A percentile compares a stretch with the other conserved stretches of the same genome.
These are phyloP conservation scores for Stephania japonica DNA, from an alignment of 164 flowering plant species.

Conservation along the genomic window DNA sequence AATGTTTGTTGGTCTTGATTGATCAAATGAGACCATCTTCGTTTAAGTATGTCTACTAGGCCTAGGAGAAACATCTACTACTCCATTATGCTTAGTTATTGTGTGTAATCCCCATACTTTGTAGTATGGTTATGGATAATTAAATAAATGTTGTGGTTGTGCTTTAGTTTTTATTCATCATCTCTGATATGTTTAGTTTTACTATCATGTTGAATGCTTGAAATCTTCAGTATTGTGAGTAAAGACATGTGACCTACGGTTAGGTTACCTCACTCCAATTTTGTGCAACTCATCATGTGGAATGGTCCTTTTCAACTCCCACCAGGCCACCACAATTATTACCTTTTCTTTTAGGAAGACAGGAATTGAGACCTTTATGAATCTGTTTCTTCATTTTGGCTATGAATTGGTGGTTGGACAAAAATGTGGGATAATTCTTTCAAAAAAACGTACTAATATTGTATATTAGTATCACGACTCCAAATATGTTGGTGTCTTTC, in stretches of 20 bases:
- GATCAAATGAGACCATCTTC: slow-evolving; percentile 1
- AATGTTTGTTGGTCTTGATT: not conserved
- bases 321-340: not conserved
- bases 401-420: not conserved
- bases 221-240: not conserved
- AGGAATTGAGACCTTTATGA: not conserved
- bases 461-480: no score
- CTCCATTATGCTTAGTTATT: slow-evolving; percentile 11
- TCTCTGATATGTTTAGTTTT: not conserved
- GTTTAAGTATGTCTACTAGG: slow-evolving; percentile 10
- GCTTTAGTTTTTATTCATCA: not conserved
- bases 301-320: no score
- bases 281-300: not conserved
- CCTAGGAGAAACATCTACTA: slow-evolving; percentile 9
- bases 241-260: not conserved
- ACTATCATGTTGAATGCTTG: not conserved
- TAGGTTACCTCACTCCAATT: not conserved
- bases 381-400: not conserved
- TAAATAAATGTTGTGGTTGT: slow-evolving; percentile 1
- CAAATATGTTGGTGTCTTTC: no score
- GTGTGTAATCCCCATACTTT: slow-evolving; percentile 6
- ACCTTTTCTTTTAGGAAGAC: not conserved
- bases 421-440: no score
- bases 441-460: no score
- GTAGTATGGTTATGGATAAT: slow-evolving; percentile 1